Conservation (phyloP, 2,329 filamentous ascomycete species). For the Plectosphaerella sp. region DNA sequence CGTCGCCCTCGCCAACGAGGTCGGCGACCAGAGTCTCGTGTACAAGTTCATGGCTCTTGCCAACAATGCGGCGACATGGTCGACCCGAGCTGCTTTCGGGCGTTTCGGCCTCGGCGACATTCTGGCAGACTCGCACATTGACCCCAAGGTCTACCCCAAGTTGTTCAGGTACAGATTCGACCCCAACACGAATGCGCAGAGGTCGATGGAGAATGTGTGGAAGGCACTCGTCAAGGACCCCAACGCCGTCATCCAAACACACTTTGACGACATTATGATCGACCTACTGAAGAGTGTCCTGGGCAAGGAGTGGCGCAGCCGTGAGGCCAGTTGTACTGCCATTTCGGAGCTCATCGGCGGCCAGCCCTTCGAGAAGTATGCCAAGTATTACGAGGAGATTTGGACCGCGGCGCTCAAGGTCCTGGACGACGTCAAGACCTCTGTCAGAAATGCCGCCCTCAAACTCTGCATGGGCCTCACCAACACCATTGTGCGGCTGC, state of each 20-base stretch:
- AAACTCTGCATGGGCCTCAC: slow-evolving; percentile 80
- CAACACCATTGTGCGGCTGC: slow-evolving; percentile 76
- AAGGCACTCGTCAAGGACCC: slow-evolving; percentile 90
- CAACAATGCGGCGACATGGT: slow-evolving; percentile 94
- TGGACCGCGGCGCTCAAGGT: slow-evolving; percentile 87
- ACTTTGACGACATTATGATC: slow-evolving; percentile 86
- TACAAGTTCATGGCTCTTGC: slow-evolving; percentile 99
- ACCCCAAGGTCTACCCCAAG: slow-evolving; percentile 93
- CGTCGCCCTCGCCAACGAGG: slow-evolving; percentile 89
- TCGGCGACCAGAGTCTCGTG: slow-evolving; percentile 91
- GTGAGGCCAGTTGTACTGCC: slow-evolving; percentile 88
- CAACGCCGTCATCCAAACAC: slow-evolving; percentile 65
- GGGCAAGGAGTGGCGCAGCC: slow-evolving; percentile 87
- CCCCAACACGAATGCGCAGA: slow-evolving; percentile 86
- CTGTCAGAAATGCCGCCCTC: slow-evolving; percentile 76
- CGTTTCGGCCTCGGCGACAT: slow-evolving; percentile 90
- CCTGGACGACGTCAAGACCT: slow-evolving; percentile 92
- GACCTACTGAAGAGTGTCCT: slow-evolving; percentile 84
- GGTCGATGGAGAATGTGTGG: slow-evolving; percentile 98
- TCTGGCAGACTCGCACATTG: slow-evolving; percentile 79
- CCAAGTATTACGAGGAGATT: slow-evolving; percentile 77
- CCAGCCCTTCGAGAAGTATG: slow-evolving; percentile 70
- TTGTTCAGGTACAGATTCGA: slow-evolving; percentile 93
- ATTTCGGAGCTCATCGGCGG: slow-evolving; percentile 86
- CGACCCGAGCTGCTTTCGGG: slow-evolving; percentile 92